Evolutionary conservation across 1,139 yeast genomes (phyloP), one percentile per base, ranked within the genome.

Genomic region (Scheffersomyces lignicola): DNA sequence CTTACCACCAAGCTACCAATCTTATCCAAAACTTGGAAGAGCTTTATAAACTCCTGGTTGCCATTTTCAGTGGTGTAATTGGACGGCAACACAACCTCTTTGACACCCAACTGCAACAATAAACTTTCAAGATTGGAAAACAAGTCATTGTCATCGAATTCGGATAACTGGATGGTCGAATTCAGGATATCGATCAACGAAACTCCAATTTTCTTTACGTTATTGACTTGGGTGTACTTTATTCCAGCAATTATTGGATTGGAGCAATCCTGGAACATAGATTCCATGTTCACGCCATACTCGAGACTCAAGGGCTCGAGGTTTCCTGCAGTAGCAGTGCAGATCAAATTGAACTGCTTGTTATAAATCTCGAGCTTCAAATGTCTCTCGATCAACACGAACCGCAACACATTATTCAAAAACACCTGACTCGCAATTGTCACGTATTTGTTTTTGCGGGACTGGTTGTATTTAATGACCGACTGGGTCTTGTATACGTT

Each of bases 321-420:
- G 56, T 92, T 90, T 4, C 98, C 98, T 1, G 97, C 97, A 1
- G 96, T 83, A 1, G 95, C 97, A 33, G 73, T 63, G 41, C 74
- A 73, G 20, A 73, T 42, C 35, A 84, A 53, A 31, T 65, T 68
- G 82, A 95, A 88, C 34, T 58, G 61, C 41, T 69, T 70, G 53
- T 83, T 57, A 46, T 69, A 90, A 16, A 92, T 74, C 53, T 90
- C 96, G 18, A 92, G 76, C 54, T 87, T 87, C 42, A 49, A 48
- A n/a, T 88, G 88, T 34, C 74, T 69, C 34, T 82, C 87, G 32
- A 88, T 68, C 24, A 92, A 67, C 34, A 87, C 80, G 41, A 73
- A 76, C 41, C 76, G 77, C 45, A 90, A 62, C 34, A 89, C 76
- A 37, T 75, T 79, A 36, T 66, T 64, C 17, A 78, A 63, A 40